Percentiles rank a stretch among this genome's conserved stretches.
These are phyloP conservation scores for Cantharellus anzutake DNA, from an alignment of 768 basidiomycete species.

Conservation along the genomic window DNA sequence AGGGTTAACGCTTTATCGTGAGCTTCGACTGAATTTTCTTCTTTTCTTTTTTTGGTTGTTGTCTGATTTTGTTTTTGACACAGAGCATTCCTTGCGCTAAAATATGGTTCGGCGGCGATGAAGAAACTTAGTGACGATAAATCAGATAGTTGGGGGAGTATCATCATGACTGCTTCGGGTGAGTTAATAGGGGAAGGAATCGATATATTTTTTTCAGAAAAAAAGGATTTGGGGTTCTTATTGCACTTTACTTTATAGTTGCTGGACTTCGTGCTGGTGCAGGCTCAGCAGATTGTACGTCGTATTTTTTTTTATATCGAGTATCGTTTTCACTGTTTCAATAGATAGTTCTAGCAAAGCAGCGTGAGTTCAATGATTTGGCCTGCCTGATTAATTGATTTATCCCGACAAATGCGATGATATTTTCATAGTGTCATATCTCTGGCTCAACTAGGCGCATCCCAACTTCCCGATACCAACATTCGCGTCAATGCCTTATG, in stretches of 20 bases:
- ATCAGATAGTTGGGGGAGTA: constrained; percentile 3
- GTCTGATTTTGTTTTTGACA: background rate
- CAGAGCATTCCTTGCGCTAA: constrained; percentile 80
- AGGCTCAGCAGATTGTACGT: constrained; percentile 49
- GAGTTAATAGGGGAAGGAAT: background rate
- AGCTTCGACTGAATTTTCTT: constrained; percentile 1
- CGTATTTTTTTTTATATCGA: background rate
- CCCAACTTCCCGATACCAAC: constrained; percentile 62
- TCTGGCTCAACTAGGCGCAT: constrained; percentile 64
- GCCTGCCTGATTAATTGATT: background rate
- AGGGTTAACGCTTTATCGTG: constrained; percentile 57
- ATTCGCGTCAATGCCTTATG: constrained; percentile 82
- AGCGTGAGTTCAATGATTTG: constrained; percentile 34
- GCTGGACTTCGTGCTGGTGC: constrained; percentile 73
- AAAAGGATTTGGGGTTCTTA: background rate
- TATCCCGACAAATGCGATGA: background rate
- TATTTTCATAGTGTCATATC: constrained; percentile 54
- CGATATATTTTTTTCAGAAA: background rate
- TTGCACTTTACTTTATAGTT: constrained; percentile 22
- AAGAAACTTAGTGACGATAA: constrained; percentile 18
- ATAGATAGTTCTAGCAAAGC: constrained; percentile 85
- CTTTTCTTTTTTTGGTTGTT: constrained; percentile 2
- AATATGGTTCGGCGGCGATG: constrained; percentile 76
- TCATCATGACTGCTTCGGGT: constrained; percentile 9
- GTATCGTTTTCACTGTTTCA: constrained; percentile 2